Percentiles rank a stretch among this genome's conserved stretches.
Evolutionary conservation across 2,329 filamentous ascomycete genomes (phyloP).

Genomic region (Phyllachora maydis): DNA sequence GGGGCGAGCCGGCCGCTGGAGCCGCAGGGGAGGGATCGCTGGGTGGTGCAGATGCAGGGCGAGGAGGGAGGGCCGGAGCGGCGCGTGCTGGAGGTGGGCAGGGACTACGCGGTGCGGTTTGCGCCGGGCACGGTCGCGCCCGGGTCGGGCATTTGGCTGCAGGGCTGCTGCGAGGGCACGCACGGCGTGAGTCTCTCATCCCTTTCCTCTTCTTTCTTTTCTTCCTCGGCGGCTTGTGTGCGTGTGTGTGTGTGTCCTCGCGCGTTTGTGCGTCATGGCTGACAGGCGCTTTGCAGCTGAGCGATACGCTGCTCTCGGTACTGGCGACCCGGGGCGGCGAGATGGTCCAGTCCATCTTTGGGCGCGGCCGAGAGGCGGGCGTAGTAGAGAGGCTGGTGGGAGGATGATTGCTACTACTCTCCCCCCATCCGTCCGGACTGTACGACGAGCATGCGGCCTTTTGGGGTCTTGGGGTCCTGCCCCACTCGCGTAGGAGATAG

Average conservation of each 20-base stretch:
- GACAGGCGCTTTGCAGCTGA: no score
- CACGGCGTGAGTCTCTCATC: constrained; percentile 54
- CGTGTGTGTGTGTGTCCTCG: no score
- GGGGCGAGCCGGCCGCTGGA: constrained; percentile 2
- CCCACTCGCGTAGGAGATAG: no score
- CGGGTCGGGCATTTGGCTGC: constrained; percentile 70
- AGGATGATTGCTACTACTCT: no score
- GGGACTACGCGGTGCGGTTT: constrained; percentile 66
- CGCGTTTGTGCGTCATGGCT: no score
- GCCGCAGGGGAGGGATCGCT: constrained; percentile 3
- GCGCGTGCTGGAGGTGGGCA: constrained; percentile 43
- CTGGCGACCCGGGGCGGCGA: constrained; percentile 57
- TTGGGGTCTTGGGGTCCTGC: no score
- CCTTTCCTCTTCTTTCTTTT: neutral
- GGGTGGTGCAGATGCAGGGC: constrained; percentile 14
- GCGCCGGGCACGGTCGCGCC: constrained; percentile 43
- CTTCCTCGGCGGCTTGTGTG: no score
- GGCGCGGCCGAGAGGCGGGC: no score
- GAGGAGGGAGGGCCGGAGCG: constrained; percentile 57
- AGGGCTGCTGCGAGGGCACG: constrained; percentile 82
- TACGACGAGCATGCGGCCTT: no score
- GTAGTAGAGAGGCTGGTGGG: no score
- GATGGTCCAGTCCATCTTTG: constrained; percentile 59
- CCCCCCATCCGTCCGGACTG: no score
- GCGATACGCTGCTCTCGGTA: constrained; percentile 65